phyloP scores from a whole-genome alignment of 2,329 filamentous ascomycete species.

The Ophiosphaerella korrae region DNA sequence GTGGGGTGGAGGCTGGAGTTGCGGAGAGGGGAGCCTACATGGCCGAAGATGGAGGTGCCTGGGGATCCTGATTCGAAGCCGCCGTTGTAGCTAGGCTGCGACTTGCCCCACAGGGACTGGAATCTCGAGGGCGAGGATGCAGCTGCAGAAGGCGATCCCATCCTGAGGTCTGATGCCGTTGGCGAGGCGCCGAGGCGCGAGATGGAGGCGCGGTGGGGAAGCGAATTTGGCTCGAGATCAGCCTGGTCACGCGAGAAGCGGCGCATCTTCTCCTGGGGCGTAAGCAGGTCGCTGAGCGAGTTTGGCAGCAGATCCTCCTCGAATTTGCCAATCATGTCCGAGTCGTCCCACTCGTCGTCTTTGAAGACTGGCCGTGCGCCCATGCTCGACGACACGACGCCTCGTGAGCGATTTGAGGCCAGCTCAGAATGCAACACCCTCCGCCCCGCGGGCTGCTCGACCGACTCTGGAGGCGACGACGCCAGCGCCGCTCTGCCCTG shows the following conservation, averaged over 20 bases:
- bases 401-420: constrained; percentile 60
- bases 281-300: constrained; percentile 66
- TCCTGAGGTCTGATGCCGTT: constrained; percentile 50
- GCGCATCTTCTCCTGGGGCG: constrained; percentile 64
- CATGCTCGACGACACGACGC: constrained; percentile 66
- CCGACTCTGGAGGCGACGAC: constrained; percentile 65
- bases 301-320: constrained; percentile 89
- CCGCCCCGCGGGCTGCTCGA: constrained; percentile 67
- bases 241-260: constrained; percentile 63
- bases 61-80: constrained; percentile 42
- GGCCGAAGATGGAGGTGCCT: constrained; percentile 58
- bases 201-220: constrained; percentile 53
- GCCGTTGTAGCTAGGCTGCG: constrained; percentile 57
- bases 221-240: constrained; percentile 56
- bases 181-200: constrained; percentile 57
- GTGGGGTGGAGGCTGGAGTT: constrained; percentile 61
- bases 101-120: constrained; percentile 59
- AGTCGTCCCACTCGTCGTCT: constrained; percentile 59
- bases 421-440: constrained; percentile 66
- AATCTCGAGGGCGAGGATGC: constrained; percentile 66
- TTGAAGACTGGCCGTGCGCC: constrained; percentile 52
- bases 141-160: constrained; percentile 58
- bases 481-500: constrained; percentile 54
- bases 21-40: constrained; percentile 69
- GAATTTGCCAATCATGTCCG: constrained; percentile 68